Conservation (phyloP, 1,284 basidiomycete genomes). For the Ceratobasidium sp. region DNA sequence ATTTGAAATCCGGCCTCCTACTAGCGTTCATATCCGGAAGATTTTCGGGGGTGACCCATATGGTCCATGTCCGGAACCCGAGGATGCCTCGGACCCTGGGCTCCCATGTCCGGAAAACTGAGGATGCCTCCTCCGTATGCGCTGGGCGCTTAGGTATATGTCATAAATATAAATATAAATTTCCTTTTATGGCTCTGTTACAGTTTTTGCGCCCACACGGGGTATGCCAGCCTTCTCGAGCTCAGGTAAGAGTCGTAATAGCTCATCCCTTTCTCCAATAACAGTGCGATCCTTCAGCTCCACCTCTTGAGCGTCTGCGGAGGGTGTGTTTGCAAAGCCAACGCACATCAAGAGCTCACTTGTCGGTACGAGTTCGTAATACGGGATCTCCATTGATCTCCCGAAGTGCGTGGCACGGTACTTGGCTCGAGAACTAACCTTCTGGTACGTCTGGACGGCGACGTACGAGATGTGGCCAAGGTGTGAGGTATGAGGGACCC, state of each 20-base stretch:
- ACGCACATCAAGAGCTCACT: conserved; percentile 4
- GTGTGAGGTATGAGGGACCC: not conserved
- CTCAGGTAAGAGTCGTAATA: not conserved
- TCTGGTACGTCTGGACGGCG: not conserved
- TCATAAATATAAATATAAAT: not conserved
- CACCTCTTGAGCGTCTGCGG: too few species aligned
- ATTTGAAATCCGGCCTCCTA: not conserved
- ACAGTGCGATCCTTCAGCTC: not conserved
- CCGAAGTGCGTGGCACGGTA: not conserved
- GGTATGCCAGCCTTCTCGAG: not conserved
- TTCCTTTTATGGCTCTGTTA: not conserved
- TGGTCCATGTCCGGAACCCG: conserved; percentile 1
- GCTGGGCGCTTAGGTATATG: not conserved
- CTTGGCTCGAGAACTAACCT: not conserved
- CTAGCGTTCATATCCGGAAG: conserved; percentile 1
- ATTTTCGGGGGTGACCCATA: not conserved
- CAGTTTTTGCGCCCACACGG: not conserved
- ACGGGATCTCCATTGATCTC: not conserved
- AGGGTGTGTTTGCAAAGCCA: not conserved
- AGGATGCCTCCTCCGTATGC: not conserved
- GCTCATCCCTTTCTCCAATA: not conserved
- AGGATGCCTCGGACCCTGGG: not conserved
- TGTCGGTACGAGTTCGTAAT: not conserved
- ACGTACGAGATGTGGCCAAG: conserved; percentile 5
- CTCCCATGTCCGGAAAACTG: not conserved